Percentiles rank a stretch among this genome's conserved stretches.
phyloP scores from a whole-genome alignment of 169 alveolate genomes.

The Plasmodium reichenowi region DNA sequence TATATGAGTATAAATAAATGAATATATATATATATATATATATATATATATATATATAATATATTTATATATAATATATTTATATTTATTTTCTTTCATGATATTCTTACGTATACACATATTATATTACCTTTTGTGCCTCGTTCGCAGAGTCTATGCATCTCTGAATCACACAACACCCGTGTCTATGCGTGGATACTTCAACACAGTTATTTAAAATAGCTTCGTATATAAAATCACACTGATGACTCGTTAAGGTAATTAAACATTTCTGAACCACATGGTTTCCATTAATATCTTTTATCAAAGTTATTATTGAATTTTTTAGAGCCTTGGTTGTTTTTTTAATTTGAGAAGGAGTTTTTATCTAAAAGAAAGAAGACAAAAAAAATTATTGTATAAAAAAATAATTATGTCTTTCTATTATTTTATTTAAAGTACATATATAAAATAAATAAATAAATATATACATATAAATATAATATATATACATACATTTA shows the following conservation, averaged over 20 bases:
- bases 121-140: constrained; percentile 64
- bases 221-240: constrained; percentile 90
- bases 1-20: neutral
- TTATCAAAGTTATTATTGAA: constrained; percentile 83
- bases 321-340: constrained; percentile 69
- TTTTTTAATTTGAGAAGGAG: constrained; percentile 42
- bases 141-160: constrained; percentile 92
- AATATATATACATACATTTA: constrained; percentile 16
- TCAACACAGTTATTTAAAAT: constrained; percentile 85
- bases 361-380: constrained; percentile 35
- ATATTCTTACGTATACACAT: no score
- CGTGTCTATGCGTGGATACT: constrained; percentile 93
- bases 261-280: constrained; percentile 91
- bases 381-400: neutral
- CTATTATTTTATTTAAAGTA: neutral
- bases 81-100: neutral
- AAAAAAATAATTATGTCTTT: neutral
- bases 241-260: constrained; percentile 83
- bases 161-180: constrained; percentile 96
- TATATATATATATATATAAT: neutral
- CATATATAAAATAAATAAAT: neutral
- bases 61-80: neutral
- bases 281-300: constrained; percentile 95
- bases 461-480: neutral
- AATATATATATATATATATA: neutral